Percentiles rank a stretch among this genome's conserved stretches.
These are phyloP conservation scores for Ophiocordyceps camponoti-floridani DNA, from an alignment of 2,329 filamentous ascomycete species.

Conservation along the genomic window DNA sequence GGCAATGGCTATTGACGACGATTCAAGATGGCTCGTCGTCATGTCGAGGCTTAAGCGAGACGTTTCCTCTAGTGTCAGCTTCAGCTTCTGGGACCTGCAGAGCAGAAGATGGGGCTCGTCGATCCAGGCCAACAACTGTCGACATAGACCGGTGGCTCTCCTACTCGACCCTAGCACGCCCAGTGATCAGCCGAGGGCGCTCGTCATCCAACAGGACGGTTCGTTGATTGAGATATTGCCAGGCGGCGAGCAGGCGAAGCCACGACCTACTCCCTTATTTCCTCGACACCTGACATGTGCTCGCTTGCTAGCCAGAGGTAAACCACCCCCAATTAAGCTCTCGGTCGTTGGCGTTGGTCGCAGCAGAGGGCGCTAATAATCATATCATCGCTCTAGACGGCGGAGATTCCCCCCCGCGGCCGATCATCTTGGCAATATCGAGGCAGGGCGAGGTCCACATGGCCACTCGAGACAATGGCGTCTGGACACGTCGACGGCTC, in stretches of 20 bases:
- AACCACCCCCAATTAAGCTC: background rate
- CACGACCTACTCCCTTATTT: slow-evolving; percentile 27
- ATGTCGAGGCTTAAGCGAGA: slow-evolving; percentile 30
- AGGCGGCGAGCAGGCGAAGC: slow-evolving; percentile 20
- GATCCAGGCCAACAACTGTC: slow-evolving; percentile 28
- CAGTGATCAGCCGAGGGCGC: slow-evolving; percentile 24
- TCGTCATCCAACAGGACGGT: slow-evolving; percentile 48
- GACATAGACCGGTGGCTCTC: slow-evolving; percentile 42
- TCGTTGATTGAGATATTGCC: slow-evolving; percentile 34
- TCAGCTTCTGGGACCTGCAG: slow-evolving; percentile 46
- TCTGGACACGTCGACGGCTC: slow-evolving; percentile 33
- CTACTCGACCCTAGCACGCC: slow-evolving; percentile 35
- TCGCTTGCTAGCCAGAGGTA: slow-evolving; percentile 25
- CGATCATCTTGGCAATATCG: slow-evolving; percentile 25
- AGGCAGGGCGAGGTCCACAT: slow-evolving; percentile 31
- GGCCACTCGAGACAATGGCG: slow-evolving; percentile 19
- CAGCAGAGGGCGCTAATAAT: slow-evolving; percentile 2
- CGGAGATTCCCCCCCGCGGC: slow-evolving; percentile 3
- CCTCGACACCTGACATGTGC: slow-evolving; percentile 33
- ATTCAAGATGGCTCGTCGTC: slow-evolving; percentile 47
- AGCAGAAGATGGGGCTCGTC: slow-evolving; percentile 37
- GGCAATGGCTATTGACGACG: slow-evolving; percentile 45
- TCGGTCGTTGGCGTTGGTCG: background rate
- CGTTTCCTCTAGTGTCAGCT: slow-evolving; percentile 18
- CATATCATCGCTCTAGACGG: background rate